Evolutionary conservation across 129 eudicot species (phyloP).

Genomic region (Calendula officinalis): DNA sequence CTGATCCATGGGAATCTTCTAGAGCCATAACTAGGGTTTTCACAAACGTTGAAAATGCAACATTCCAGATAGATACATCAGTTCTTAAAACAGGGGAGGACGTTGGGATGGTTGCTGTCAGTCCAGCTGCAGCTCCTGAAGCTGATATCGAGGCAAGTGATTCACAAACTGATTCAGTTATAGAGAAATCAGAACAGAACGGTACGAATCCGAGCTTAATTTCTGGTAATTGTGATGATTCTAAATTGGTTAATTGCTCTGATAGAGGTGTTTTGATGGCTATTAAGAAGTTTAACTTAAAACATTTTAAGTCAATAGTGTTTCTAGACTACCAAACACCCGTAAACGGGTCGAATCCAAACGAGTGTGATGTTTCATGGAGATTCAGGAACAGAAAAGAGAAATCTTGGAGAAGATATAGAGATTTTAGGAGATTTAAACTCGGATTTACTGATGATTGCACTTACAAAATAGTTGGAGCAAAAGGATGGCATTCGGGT

Average conservation of each 20-base stretch:
- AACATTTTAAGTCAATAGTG: constrained; percentile 63
- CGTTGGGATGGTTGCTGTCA: constrained; percentile 19
- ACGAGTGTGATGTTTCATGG: constrained; percentile 96
- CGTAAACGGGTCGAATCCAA: constrained; percentile 62
- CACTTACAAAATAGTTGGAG: constrained; percentile 59
- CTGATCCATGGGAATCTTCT: constrained; percentile 98
- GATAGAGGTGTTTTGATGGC: constrained; percentile 74
- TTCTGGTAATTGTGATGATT: constrained; percentile 48
- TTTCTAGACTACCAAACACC: constrained; percentile 74
- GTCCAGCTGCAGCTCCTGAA: constrained; percentile 48
- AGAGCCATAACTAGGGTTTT: constrained; percentile 82
- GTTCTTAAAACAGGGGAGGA: constrained; percentile 91
- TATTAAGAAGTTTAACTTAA: constrained; percentile 74
- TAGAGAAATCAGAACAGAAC: constrained; percentile 45
- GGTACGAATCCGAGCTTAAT: constrained; percentile 33
- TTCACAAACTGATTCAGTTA: constrained; percentile 40
- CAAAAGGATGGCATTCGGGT: constrained; percentile 97
- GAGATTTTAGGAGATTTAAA: constrained; percentile 89
- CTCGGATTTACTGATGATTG: constrained; percentile 71
- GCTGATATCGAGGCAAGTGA: constrained; percentile 44
- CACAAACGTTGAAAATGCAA: constrained; percentile 79
- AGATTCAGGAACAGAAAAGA: constrained; percentile 86
- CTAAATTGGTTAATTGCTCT: constrained; percentile 66
- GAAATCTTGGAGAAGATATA: constrained; percentile 92
- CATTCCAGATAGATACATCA: constrained; percentile 70